Base-by-base conservation (phyloP, 2,329 filamentous ascomycete genomes). In the Pleoardoris graminearum region DNA sequence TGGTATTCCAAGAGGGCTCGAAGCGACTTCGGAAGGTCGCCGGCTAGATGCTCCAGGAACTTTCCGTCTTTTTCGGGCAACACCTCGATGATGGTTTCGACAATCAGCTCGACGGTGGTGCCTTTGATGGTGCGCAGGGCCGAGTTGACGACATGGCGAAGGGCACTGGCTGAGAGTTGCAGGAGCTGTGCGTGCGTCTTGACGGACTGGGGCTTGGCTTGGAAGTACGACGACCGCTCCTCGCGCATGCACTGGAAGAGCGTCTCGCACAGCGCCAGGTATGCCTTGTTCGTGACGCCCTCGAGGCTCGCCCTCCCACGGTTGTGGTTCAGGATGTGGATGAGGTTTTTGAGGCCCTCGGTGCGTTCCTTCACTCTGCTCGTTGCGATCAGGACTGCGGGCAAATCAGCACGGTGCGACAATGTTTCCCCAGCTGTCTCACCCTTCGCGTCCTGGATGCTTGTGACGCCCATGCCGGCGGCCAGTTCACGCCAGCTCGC, bases 61-160 rank as follows among this genome's bases (percentile, higher is more conserved):
- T 78, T 80, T 12, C 85, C 85, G 48, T 85, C 82, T 1, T 80
- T 72, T 14, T 78, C 81, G 1, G 85, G 83, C 3, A 96, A 78
- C 16, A 85, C 85, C 59, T 96, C 86, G 3, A 85, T 86, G 55
- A 97, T 87, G 73, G 96, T 91, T 58, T 91, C 86, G 58, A 96
- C 79, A 14, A 97, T 77, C 5, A 88, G 84, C 61, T 87, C 82
- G n/a, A 93, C 79, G 0, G 91, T 93, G 70, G 91, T 95, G 54
- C 80, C 79, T 65, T 86, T 88, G 57, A 97, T 74, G 54, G 82
- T 86, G 17, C 80, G 75, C 27, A 87, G 78, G 19, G 89, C 88
- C 48, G 87, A 82, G 58, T 88, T 85, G 42, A 95, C 81, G 21
- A 88, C 83, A 22, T 86, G 78, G 48, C 90, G 86, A 51, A 97